Evolutionary conservation across 192 early-diverging fungal genomes (phyloP), one percentile per base, ranked within the genome.

Genomic region (Entomortierella parvispora): DNA sequence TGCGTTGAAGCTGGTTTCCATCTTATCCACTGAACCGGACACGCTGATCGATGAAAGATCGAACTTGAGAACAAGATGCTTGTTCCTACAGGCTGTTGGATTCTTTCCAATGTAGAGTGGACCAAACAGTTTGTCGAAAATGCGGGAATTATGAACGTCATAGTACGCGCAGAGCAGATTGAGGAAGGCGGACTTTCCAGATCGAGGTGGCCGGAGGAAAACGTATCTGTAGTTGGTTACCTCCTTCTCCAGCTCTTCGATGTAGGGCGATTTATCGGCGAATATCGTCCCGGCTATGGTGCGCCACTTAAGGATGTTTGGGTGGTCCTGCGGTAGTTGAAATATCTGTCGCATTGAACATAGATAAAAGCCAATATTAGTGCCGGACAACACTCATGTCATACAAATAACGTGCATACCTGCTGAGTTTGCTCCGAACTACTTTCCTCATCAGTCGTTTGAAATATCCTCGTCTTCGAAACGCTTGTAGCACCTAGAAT

Each of bases 81-180:
- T 62, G 76, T 70, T 79, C 26, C 53, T 56, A 29, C 54, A 64
- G 47, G 32, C 2, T 47, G 76, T 80, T 26, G 69, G 78, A n/a
- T 80, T 53, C 51, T 67, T 62, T 59, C 78, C 69, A 34, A 80
- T 71, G 55, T 80, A 71, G 58, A 71, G 78, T 34, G 68, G 78
- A 20, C 69, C 64, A 22, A 80, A 80, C 23, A 80, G 78, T 48
- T 67, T 51, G 25, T 62, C 65, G 52, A 80, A 80, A 22, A 62
- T 55, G 33, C 55, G 25, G 46, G 78, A 62, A 43, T 59, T 62
- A 45, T 80, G 69, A 49, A 72, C 48, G 28, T 72, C 69, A 47
- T 80, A 77, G 49, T 68, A 77, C 18, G 44, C 33, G 60, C 78
- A 71, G 57, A 72, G 58, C 64, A 70, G 67, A 62, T 71, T 67